Evolutionary conservation across 2,329 filamentous ascomycete species (phyloP), one percentile per base, ranked within the genome.

Genomic region (Drechslerella dactyloides): DNA sequence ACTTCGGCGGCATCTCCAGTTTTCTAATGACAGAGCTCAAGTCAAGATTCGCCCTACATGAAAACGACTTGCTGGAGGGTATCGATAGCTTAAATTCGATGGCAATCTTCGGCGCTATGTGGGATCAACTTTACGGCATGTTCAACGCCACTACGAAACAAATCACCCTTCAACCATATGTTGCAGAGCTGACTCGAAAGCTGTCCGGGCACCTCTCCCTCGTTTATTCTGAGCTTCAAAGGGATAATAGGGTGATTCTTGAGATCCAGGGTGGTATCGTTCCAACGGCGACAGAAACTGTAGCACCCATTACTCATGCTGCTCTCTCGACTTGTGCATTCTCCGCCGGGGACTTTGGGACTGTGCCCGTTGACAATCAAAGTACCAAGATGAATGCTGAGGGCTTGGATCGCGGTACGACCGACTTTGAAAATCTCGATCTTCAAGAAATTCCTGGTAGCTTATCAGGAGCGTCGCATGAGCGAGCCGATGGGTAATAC

Each of bases 1-100:
- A 48, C 19, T 19, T 63, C 5, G 33, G 27, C 5, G 24, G 17
- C n/a, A 42, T 63, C 3, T 19, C 37, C 1, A 37, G n/a, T 3
- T 35, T 55, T 6, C 30, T 63, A 6, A 17, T 8, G 5, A 4
- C 7, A 2, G 51, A 55, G 30, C 40, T 63, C 2, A 63, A 48
- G 23, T 19, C 23, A 15, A 35, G 59, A 27, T 23, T 63, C 7
- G 8, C 51, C 10, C 11, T 63, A 2, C 11, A 56, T 19, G 10
- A 24, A 5, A 24, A 55, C 15, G 58, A 62, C 4, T 17, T 15
- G 2, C 53, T 62, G 11, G 15, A 17, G 6, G 35, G 23, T 1
- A 46, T 62, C n/a, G 15, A 30, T 10, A 54, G 33, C 6, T 10
- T 30, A 2, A 37, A 30, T 3, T 5, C 27, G 1, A 27, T 51